These are phyloP conservation scores for Closterium sp. DNA, from an alignment of 139 green algal genomes.

Conservation along the genomic window DNA sequence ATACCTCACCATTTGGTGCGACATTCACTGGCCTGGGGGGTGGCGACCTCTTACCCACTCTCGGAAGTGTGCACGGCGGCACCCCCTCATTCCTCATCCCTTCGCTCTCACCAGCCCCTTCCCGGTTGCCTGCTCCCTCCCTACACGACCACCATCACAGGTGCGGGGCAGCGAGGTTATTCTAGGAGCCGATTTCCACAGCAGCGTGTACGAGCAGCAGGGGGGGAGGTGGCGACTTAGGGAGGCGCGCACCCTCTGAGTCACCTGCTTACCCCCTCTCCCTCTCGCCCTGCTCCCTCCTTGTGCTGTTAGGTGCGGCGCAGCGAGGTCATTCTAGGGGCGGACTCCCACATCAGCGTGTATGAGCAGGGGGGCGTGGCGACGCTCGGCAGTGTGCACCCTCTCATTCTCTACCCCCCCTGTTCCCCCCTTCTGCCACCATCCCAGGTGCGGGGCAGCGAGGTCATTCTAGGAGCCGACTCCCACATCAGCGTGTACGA, in stretches of 20 bases:
- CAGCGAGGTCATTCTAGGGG: constrained; percentile 51
- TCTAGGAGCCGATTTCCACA: constrained; percentile 50
- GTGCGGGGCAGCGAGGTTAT: constrained; percentile 52
- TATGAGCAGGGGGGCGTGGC: constrained; percentile 58
- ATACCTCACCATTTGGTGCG: too few relatives aligned
- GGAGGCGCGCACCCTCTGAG: constrained; percentile 44
- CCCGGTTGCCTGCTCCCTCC: not conserved
- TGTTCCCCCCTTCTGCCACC: too few relatives aligned
- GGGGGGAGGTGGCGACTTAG: constrained; percentile 45
- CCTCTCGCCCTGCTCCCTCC: too few relatives aligned
- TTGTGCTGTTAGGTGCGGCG: constrained; percentile 18
- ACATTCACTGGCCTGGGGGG: too few relatives aligned
- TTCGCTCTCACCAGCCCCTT: too few relatives aligned
- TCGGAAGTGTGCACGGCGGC: too few relatives aligned
- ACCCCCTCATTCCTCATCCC: too few relatives aligned
- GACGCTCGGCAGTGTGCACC: constrained; percentile 48
- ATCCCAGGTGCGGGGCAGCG: constrained; percentile 40
- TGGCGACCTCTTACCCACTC: too few relatives aligned
- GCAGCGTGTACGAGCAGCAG: constrained; percentile 54
- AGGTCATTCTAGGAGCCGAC: constrained; percentile 51
- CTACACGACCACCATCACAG: not conserved
- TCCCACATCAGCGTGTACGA: constrained; percentile 59
- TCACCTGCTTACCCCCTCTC: not conserved
- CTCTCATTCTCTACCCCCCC: not conserved
- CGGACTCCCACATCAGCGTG: constrained; percentile 49